Evolutionary conservation across 139 green algal species (phyloP), one percentile per base, ranked within the genome.

Genomic region (Yamagishiella unicocca): DNA sequence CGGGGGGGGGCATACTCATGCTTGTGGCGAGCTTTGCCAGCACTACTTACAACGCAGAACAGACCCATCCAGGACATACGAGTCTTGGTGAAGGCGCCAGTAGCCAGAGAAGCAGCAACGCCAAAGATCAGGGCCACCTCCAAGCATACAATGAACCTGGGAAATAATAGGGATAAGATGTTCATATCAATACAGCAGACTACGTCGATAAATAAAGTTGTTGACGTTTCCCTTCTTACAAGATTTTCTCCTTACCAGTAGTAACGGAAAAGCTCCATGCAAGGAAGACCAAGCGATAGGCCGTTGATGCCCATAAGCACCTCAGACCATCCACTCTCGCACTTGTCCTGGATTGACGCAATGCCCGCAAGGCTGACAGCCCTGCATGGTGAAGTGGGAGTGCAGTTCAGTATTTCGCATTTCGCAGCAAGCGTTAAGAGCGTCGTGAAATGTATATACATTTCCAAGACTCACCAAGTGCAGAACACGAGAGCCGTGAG

Each of bases 81-180:
- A 25, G 54, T 75, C 83, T 88, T 82, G 70, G 70, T 9, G 35
- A 66, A 55, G 46, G n/a, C 22, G 83, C 83, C 71, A 3, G 33
- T 6, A 27, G 54, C 70, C 8, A 58, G 25, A 12, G 55, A 53
- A 45, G 27, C 25, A 9, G 31, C 83, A n/a, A 88, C 38, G 21
- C 70, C 70, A 4, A 83, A 12, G 19, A 88, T 82, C 9, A 88
- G 54, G 38, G 24, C 53, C 1, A 35, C 33, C 53, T 88, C 54
- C 0, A 88, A 19, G 38, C 9, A 64, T 1, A 88, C 54, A 21
- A 88, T 88, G 71, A 88, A 88, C 83, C 81, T 87, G 77, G 3
- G 25, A n/a, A 38, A 9, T 43, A 35, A 37, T 38, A 40, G 70
- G 40, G 40, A 58, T 1, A 21, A 33, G 58, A 21, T 31, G 43